Percentiles rank a stretch among this genome's conserved stretches.
Evolutionary conservation across 192 early-diverging fungal species (phyloP).

Genomic region (Paraglomus occultum): DNA sequence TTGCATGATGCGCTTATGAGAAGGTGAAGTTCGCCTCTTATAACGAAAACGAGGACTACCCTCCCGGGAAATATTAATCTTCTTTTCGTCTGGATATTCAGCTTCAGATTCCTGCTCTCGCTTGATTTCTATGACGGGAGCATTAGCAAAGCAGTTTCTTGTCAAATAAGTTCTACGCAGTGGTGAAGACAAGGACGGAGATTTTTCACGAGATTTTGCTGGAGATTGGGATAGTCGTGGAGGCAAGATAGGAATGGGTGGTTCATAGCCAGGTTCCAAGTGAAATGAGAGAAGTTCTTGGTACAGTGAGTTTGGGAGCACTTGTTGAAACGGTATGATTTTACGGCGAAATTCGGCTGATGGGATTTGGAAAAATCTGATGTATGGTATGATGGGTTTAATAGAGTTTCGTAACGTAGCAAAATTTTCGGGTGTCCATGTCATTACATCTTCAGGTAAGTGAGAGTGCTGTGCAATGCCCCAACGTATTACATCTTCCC

Average conservation of each 20-base stretch:
- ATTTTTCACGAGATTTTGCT: too few species aligned
- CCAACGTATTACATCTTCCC: constrained; percentile 17
- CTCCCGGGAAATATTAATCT: too few species aligned
- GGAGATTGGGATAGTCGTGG: not conserved
- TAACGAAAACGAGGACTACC: too few species aligned
- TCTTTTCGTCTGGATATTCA: too few species aligned
- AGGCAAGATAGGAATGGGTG: not conserved
- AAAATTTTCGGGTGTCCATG: not conserved
- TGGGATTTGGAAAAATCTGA: constrained; percentile 16
- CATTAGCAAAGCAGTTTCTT: too few species aligned
- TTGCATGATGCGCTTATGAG: too few species aligned
- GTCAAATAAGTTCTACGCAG: too few species aligned
- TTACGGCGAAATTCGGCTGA: constrained; percentile 12
- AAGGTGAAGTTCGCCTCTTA: too few species aligned
- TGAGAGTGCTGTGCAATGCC: not conserved
- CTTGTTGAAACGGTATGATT: constrained; percentile 23
- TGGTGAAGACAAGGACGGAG: too few species aligned
- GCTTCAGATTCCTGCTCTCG: too few species aligned
- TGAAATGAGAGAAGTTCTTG: constrained; percentile 10
- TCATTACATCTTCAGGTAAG: not conserved
- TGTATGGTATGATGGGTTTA: constrained; percentile 6
- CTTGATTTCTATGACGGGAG: too few species aligned
- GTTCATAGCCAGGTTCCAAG: not conserved
- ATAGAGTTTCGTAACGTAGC: constrained; percentile 8
- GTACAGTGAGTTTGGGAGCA: not conserved